Evolutionary conservation across 176 grass and related monocot species (phyloP), one percentile per base, ranked within the genome.

Genomic region (Poa pratensis): DNA sequence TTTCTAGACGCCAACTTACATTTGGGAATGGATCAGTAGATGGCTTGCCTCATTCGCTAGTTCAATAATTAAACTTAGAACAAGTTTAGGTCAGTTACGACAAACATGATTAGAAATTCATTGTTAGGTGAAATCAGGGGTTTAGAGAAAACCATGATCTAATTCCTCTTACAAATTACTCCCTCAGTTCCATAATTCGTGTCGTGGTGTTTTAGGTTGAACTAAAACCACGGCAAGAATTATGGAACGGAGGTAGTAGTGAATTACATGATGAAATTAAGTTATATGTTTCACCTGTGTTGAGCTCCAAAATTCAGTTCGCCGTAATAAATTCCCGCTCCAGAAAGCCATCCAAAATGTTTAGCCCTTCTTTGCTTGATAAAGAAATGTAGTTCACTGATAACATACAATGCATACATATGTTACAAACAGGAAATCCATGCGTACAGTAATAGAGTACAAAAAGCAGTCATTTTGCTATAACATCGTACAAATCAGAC

Each of bases 271-370:
- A n/a, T 64, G 20, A 23, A 52, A 84, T 5, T 30, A 52, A 23
- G 2, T 24, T 65, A 63, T 76, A 75, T 63, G 49, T 77, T 79
- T 60, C 65, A 98, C 96, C 96, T 98, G 85, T 98, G 96, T 54
- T 94, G 93, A 19, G 87, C 96, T 64, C 96, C 93, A 89, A 98
- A 98, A 87, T 98, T 94, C 46, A 98, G 86, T 87, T 98, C 96
- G 55, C 96, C 96, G 0, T 95, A 79, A 86, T 98, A 98, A 82
- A 98, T 94, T 89, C 96, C 96, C 79, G 96, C 85, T 54, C 96
- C 96, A 81, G 96, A 98, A 59, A 98, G 96, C 96, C 96, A 98
- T 74, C 90, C 96, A 84, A 98, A 98, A 57, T 98, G 96, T 75
- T 94, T 92, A 77, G 96, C 91, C 78, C 93, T 98, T 89, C 96